A percentile compares a stretch with the other conserved stretches of the same genome.
phyloP scores from a whole-genome alignment of 2,329 filamentous ascomycete genomes.

The Diaporthe sp. region DNA sequence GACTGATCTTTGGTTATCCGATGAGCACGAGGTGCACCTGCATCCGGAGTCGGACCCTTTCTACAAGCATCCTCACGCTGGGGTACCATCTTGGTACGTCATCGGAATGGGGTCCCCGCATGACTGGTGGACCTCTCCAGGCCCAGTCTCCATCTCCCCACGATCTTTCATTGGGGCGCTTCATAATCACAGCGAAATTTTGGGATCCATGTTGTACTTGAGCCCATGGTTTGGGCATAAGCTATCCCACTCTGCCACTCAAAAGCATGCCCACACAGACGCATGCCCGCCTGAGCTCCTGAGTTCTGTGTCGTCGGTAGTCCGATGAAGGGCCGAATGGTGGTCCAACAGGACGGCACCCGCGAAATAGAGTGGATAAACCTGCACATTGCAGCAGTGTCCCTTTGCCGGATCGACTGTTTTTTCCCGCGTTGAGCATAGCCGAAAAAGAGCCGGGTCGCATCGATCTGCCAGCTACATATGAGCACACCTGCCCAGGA shows the following conservation, averaged over 20 bases:
- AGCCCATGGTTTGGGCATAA: background rate
- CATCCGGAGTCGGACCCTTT: background rate
- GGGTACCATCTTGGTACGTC: background rate
- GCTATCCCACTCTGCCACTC: background rate
- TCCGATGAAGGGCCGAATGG: background rate
- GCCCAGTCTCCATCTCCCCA: background rate
- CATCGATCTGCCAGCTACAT: background rate
- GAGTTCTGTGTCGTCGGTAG: background rate
- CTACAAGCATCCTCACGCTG: background rate
- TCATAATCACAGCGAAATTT: background rate
- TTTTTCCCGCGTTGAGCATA: background rate
- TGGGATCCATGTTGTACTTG: background rate
- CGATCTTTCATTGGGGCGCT: constrained; percentile 16
- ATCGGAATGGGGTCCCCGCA: constrained; percentile 10
- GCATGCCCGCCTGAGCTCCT: background rate
- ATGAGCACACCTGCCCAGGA: background rate
- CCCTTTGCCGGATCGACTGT: background rate
- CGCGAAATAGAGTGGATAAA: background rate
- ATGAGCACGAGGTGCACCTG: background rate
- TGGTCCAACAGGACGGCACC: background rate
- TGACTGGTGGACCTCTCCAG: background rate
- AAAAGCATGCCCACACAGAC: background rate
- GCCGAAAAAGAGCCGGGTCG: background rate
- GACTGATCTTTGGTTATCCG: background rate
- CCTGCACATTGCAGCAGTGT: background rate